Conservation (phyloP, 176 grass and related monocot genomes). For the Juncus effusus region DNA sequence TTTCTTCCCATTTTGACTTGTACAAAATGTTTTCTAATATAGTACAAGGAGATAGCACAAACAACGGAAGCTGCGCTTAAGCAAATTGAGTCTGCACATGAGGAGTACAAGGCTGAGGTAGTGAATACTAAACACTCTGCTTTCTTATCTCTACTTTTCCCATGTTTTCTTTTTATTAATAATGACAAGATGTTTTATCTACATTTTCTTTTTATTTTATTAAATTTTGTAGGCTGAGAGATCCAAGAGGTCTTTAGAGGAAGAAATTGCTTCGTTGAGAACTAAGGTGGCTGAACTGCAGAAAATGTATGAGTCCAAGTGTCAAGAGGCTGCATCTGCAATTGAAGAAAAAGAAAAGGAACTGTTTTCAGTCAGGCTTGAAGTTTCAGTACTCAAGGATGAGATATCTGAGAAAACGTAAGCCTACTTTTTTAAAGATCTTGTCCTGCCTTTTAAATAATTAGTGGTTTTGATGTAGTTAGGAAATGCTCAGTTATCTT, state of each 20-base stretch:
- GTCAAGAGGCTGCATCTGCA: conserved; percentile 53
- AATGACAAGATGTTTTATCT: conserved; percentile 1
- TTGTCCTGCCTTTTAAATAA: not conserved
- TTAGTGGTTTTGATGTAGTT: too few species aligned
- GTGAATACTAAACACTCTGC: conserved; percentile 12
- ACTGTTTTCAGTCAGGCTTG: conserved; percentile 50
- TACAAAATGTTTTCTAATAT: conserved; percentile 34
- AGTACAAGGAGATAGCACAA: conserved; percentile 97
- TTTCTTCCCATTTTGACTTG: conserved; percentile 9
- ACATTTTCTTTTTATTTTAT: conserved; percentile 20
- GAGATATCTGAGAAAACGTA: conserved; percentile 77
- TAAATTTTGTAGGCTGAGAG: conserved; percentile 44
- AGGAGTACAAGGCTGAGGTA: conserved; percentile 84
- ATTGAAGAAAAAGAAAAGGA: conserved; percentile 86
- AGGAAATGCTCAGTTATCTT: conserved; percentile 12
- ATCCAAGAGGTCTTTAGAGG: conserved; percentile 57
- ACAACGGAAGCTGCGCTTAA: conserved; percentile 89
- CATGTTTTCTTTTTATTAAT: too few species aligned
- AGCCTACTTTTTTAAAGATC: conserved; percentile 24
- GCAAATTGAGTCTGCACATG: conserved; percentile 80
- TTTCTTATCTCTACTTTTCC: not conserved
- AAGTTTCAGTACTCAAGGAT: conserved; percentile 53
- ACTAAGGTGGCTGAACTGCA: conserved; percentile 71
- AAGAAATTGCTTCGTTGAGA: conserved; percentile 69
- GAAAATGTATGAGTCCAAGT: conserved; percentile 67